Conservation (phyloP, 345 rosid species). For the Angophora floribunda region DNA sequence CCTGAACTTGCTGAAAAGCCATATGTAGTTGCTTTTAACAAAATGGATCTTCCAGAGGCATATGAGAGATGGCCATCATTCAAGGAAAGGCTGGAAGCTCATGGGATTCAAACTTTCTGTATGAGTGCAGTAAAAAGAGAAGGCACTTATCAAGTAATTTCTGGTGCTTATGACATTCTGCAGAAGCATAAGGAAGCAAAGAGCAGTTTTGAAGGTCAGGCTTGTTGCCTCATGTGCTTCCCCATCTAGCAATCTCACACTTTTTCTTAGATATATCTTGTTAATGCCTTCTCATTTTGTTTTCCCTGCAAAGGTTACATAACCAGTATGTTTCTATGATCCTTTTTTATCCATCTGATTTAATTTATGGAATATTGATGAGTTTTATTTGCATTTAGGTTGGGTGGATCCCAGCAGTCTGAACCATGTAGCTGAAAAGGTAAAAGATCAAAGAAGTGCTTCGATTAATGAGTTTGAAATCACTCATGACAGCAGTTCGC, state of each 20-base stretch:
- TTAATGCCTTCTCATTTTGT: not conserved
- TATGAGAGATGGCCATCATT: slow-evolving; percentile 64
- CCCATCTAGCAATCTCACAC: not conserved
- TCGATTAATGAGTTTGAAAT: slow-evolving; percentile 78
- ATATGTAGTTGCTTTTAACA: slow-evolving; percentile 69
- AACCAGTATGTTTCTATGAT: not conserved
- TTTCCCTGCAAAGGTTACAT: not conserved
- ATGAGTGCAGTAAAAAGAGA: slow-evolving; percentile 83
- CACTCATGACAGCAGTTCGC: slow-evolving; percentile 41
- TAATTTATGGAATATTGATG: not conserved
- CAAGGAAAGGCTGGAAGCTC: slow-evolving; percentile 53
- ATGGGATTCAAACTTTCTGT: slow-evolving; percentile 61
- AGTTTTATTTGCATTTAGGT: slow-evolving; percentile 10
- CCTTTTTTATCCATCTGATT: not conserved
- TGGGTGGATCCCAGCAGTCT: slow-evolving; percentile 26
- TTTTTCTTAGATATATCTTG: not conserved
- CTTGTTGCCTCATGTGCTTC: not conserved
- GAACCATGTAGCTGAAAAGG: slow-evolving; percentile 76
- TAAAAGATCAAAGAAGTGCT: slow-evolving; percentile 52
- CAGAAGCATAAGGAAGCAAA: slow-evolving; percentile 39
- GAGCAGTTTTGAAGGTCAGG: slow-evolving; percentile 45
- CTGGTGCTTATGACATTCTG: slow-evolving; percentile 54
- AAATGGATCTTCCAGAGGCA: slow-evolving; percentile 93
- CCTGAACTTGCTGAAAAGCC: slow-evolving; percentile 87
- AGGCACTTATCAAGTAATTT: slow-evolving; percentile 68